These are phyloP conservation scores for Apiospora malaysiana DNA, from an alignment of 2,329 filamentous ascomycete genomes.

Conservation along the genomic window DNA sequence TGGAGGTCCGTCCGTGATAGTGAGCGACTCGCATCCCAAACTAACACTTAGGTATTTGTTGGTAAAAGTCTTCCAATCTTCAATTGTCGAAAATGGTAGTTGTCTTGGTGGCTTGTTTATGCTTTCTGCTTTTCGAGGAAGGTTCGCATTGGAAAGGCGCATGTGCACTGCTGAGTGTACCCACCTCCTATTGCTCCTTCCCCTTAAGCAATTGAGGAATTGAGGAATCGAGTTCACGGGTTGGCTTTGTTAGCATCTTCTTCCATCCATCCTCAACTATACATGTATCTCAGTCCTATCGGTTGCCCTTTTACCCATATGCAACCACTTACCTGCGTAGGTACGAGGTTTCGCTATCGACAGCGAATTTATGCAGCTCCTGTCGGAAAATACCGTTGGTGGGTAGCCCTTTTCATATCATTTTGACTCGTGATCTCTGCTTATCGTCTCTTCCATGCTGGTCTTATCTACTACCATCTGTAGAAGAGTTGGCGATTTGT, in stretches of 20 bases:
- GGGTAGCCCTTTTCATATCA: background rate
- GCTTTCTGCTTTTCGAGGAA: background rate
- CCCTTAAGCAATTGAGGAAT: no score
- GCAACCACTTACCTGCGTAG: background rate
- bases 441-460: background rate
- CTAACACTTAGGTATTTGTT: no score
- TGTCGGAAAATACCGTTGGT: constrained; percentile 1
- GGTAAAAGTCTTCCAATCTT: no score
- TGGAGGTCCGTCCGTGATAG: background rate
- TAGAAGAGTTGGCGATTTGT: background rate
- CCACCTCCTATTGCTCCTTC: background rate
- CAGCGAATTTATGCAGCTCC: background rate
- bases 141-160: background rate
- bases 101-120: background rate
- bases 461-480: background rate
- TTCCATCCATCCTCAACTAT: background rate
- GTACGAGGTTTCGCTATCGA: background rate
- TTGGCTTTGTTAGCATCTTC: background rate
- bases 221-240: background rate
- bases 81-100: no score
- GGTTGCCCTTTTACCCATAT: no score
- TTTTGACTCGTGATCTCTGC: background rate
- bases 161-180: background rate
- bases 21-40: background rate
- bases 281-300: background rate